phyloP scores from a whole-genome alignment of 164 flowering plant species.

The Kalanchoe fedtschenkoi region DNA sequence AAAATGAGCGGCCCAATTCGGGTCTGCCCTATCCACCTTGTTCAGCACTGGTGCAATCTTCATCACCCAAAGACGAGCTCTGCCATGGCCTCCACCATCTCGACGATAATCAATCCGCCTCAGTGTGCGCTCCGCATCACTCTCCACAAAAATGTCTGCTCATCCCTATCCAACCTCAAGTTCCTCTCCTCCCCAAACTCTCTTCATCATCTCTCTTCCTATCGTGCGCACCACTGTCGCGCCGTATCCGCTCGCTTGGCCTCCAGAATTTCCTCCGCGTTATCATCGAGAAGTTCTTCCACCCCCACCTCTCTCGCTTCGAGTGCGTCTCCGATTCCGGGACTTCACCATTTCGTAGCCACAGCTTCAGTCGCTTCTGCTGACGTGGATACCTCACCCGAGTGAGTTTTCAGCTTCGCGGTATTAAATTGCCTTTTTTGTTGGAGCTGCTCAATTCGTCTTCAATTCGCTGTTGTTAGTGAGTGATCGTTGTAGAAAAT shows the following conservation, averaged over 20 bases:
- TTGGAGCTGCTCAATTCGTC: background rate
- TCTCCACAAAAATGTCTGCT: constrained; percentile 19
- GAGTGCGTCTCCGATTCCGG: constrained; percentile 13
- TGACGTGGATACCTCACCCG: constrained; percentile 15
- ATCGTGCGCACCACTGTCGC: background rate
- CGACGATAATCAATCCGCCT: constrained; percentile 30
- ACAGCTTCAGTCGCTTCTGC: constrained; percentile 25
- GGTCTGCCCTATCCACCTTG: constrained; percentile 7
- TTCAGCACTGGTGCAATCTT: background rate
- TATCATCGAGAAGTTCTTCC: constrained; percentile 22
- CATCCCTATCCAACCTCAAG: constrained; percentile 10
- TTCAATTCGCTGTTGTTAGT: background rate
- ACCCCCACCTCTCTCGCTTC: constrained; percentile 6
- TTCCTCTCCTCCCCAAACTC: constrained; percentile 14
- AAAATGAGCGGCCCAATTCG: too few species aligned
- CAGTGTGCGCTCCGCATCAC: constrained; percentile 18
- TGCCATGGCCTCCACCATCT: constrained; percentile 29
- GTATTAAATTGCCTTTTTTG: too few species aligned
- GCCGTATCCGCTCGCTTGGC: too few species aligned
- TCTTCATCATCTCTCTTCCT: constrained; percentile 3
- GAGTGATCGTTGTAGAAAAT: too few species aligned
- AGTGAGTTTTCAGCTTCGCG: constrained; percentile 14
- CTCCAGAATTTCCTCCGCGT: constrained; percentile 7
- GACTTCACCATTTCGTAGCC: constrained; percentile 28
- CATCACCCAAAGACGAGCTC: background rate